Base-by-base conservation (phyloP, 2,329 filamentous ascomycete species). In the Penicillium sp. region DNA sequence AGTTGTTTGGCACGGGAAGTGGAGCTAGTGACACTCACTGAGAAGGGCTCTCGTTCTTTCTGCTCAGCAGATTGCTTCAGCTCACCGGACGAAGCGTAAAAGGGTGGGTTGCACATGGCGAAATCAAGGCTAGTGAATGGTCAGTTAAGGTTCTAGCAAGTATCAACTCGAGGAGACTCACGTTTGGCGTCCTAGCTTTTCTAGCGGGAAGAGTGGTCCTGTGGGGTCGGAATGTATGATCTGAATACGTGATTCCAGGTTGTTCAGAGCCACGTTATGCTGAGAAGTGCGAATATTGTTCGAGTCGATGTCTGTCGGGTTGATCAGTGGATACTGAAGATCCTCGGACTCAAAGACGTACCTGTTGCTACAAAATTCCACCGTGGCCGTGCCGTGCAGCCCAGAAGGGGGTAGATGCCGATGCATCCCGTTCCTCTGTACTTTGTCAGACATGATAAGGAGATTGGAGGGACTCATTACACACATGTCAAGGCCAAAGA, bases 71-170 rank as follows among this genome's bases (percentile, higher is more conserved):
- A 88, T 4, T 79, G 76, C 3, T 82, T 64, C 74, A 97, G 84
- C 50, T 96, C 91, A 6, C 81, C 75, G 3, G 83, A 77, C 0
- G 90, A 92, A n/a, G 81, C 75, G 78, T 97, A 97, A 77, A 99
- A 99, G 0, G 94, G 94, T 0, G 94, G 94, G 65, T 99, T 99
- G 62, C 89, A 93, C 86, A 97, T 96, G 58, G 85, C 86, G 71
- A 97, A 97, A 70, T 93, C 88, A 43, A 96, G 79, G 3, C 78
- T 81, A 10, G 68, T 53, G 45, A 49, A 49, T 47, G 35, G 53
- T 56, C 55, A 41, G 21, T 33, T 25, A 45, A 13, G 3, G 27
- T 19, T 25, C 8, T 29, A 17, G 13, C 17, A 29, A 15, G 35
- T 9, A 4, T 2, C 9, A 42, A 6, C 3, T 12, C 25, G n/a